phyloP scores from a whole-genome alignment of 2,329 filamentous ascomycete genomes.

The Grosmannia serpens region DNA sequence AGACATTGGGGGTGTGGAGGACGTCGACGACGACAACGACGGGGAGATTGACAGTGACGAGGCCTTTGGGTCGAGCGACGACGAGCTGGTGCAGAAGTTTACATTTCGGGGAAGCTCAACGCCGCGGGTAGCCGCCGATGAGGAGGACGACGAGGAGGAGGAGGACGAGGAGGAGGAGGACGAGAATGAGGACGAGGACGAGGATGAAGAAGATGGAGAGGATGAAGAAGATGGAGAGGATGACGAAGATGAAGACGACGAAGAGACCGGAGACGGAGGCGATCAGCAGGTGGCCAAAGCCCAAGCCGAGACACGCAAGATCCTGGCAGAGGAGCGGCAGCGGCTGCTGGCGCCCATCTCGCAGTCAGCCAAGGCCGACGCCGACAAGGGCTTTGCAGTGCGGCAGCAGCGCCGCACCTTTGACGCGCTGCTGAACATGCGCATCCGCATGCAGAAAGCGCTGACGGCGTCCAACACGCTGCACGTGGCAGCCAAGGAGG shows the following conservation, averaged over 20 bases:
- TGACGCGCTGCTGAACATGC: slow-evolving; percentile 76
- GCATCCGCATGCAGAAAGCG: slow-evolving; percentile 89
- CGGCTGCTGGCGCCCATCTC: slow-evolving; percentile 48
- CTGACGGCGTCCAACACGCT: slow-evolving; percentile 73
- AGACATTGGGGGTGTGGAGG: slow-evolving; percentile 38
- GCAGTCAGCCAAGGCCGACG: slow-evolving; percentile 62
- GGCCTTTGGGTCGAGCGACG: slow-evolving; percentile 75
- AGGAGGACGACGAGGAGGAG: slow-evolving; percentile 22
- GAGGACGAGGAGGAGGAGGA: slow-evolving; percentile 24
- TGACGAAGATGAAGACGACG: slow-evolving; percentile 34
- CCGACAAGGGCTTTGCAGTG: slow-evolving; percentile 75
- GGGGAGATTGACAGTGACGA: slow-evolving; percentile 51
- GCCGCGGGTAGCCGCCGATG: slow-evolving; percentile 25
- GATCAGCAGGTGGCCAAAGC: slow-evolving; percentile 20
- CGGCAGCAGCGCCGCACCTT: slow-evolving; percentile 78
- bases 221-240: slow-evolving; percentile 29
- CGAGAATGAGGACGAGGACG: slow-evolving; percentile 21
- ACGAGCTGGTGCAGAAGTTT: slow-evolving; percentile 69
- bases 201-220: slow-evolving; percentile 23
- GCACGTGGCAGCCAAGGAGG: slow-evolving; percentile 24
- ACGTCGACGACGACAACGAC: slow-evolving; percentile 43
- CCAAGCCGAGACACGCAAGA: slow-evolving; percentile 50
- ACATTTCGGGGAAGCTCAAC: slow-evolving; percentile 49
- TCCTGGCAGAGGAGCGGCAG: slow-evolving; percentile 59
- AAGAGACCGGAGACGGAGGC: slow-evolving; percentile 21